Percentiles rank a stretch among this genome's conserved stretches.
Conservation (phyloP, 169 alveolate genomes). For the Babesia divergens region DNA sequence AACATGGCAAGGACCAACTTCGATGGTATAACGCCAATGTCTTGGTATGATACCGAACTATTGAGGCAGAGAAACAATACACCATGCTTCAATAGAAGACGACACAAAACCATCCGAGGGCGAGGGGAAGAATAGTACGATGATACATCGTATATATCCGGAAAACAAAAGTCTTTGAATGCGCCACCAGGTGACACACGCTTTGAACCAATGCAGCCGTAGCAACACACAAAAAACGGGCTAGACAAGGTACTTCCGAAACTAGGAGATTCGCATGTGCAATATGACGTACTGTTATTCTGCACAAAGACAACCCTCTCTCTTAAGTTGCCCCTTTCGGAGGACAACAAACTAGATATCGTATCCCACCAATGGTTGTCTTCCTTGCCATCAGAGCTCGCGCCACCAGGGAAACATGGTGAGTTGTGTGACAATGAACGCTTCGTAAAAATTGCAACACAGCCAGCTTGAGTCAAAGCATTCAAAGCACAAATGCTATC, state of each 20-base stretch:
- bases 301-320: background rate
- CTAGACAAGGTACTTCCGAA: constrained; percentile 8
- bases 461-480: constrained; percentile 6
- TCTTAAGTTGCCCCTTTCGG: constrained; percentile 5
- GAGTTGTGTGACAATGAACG: constrained; percentile 36
- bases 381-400: background rate
- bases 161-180: too few relatives aligned
- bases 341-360: constrained; percentile 20
- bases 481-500: background rate
- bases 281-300: background rate
- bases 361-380: constrained; percentile 56
- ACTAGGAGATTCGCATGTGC: constrained; percentile 23
- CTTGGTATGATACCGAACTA: background rate
- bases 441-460: constrained; percentile 58
- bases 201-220: constrained; percentile 2
- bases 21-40: background rate
- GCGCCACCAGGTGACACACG: too few relatives aligned
- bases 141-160: background rate
- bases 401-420: background rate
- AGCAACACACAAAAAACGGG: constrained; percentile 41
- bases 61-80: constrained; percentile 28
- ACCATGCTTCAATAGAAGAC: constrained; percentile 58
- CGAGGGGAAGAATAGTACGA: background rate
- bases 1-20: background rate
- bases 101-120: constrained; percentile 38